Evolutionary conservation across 2,329 filamentous ascomycete genomes (phyloP).

Genomic region (Botryotinia globosa): DNA sequence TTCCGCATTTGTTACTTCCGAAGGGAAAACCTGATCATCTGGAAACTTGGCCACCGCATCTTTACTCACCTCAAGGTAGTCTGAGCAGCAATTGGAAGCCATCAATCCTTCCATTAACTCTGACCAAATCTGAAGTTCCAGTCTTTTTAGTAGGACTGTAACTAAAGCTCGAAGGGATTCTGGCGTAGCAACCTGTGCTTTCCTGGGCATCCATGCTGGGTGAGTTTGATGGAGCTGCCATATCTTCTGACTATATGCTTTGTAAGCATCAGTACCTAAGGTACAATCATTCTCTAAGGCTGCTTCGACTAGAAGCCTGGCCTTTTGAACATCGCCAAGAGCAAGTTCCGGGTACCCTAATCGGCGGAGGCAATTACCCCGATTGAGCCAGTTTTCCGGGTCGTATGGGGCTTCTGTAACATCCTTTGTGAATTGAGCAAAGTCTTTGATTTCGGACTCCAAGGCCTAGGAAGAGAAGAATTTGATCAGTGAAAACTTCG

Average conservation of each 20-base stretch:
- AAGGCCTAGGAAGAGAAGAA: constrained; percentile 25
- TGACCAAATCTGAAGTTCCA: constrained; percentile 35
- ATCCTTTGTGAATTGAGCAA: constrained; percentile 27
- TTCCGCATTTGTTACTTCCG: constrained; percentile 32
- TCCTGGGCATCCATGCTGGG: constrained; percentile 30
- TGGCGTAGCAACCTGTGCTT: constrained; percentile 28
- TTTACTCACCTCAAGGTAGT: constrained; percentile 30
- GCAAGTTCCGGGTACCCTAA: constrained; percentile 38
- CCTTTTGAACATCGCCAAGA: constrained; percentile 38
- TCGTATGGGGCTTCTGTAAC: constrained; percentile 32
- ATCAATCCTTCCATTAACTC: constrained; percentile 35
- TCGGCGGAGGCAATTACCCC: constrained; percentile 31
- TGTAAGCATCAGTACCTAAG: constrained; percentile 33
- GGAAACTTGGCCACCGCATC: constrained; percentile 33
- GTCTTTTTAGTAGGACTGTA: constrained; percentile 28
- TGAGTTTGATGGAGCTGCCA: constrained; percentile 31
- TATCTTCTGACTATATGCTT: constrained; percentile 32
- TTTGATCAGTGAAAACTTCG: constrained; percentile 22
- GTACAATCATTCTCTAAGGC: constrained; percentile 23
- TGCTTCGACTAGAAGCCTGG: constrained; percentile 36
- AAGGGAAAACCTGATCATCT: constrained; percentile 32
- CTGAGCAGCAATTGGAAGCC: constrained; percentile 33
- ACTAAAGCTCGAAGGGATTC: constrained; percentile 27
- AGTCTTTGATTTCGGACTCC: constrained; percentile 26
- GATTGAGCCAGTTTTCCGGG: constrained; percentile 33